Evolutionary conservation across 179 eudicot species (phyloP), one percentile per base, ranked within the genome.

Genomic region (Gypsophila paniculata): DNA sequence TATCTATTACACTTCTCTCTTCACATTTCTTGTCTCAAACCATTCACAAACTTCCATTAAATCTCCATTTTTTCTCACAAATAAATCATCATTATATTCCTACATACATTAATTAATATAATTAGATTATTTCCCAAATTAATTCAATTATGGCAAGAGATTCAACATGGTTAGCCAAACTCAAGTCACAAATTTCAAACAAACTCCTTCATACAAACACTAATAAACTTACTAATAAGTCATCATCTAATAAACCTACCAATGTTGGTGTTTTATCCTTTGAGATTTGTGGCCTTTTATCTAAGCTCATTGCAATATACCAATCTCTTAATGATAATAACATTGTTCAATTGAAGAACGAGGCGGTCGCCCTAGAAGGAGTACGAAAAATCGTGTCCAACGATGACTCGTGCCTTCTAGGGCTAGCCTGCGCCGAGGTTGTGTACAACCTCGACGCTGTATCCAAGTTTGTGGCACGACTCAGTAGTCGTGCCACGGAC

Each of bases 371-470:
- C 15, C 76, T 87, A 0, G 86, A 85, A 73, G 98, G 98, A 3
- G 90, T 91, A 6, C 87, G 86, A 0, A 89, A 91, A 54, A 84
- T 93, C 65, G 90, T 93, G 51, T 93, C 98, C 10, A 83, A 83
- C 62, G 93, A 93, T 61, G 97, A 89, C 10, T 70, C 83, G 13
- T 89, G 91, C 75, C 87, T 93, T 21, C 77, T 89, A 11, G 74
- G 85, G 58, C 79, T 93, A 4, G 91, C 96, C 2, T 85, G 88
- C 51, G 90, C 97, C 0, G 98, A 93, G 74, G 64, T 91, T 57
- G 78, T 86, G 21, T 86, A 88, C 5, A 85, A 70, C 51, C 77
- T 93, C 19, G 72, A 80, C 21, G 65, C 78, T 17, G 54, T 89
- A 0, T 77, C 91, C 2, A 75, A 73, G 18, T 79, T 88, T 5